Percentiles rank a stretch among this genome's conserved stretches.
These are phyloP conservation scores for Pholiota conissans DNA, from an alignment of 768 basidiomycete species.

Conservation along the genomic window DNA sequence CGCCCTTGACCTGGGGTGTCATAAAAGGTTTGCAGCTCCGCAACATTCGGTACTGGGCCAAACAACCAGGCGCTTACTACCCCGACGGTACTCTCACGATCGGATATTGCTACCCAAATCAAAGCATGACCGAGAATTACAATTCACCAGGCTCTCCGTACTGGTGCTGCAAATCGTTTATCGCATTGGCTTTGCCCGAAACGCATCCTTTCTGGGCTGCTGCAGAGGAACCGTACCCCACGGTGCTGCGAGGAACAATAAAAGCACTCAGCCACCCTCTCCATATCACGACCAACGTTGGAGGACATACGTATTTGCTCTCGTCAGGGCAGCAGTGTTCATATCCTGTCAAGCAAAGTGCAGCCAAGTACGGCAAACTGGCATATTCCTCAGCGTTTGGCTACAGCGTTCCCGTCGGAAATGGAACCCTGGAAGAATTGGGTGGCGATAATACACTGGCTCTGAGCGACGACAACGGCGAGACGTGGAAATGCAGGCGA, in stretches of 20 bases:
- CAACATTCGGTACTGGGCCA: slow-evolving; percentile 72
- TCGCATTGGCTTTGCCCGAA: slow-evolving; percentile 60
- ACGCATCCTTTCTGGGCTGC: slow-evolving; percentile 74
- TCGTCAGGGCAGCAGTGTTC: slow-evolving; percentile 80
- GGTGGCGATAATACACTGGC: slow-evolving; percentile 73
- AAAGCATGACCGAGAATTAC: slow-evolving; percentile 79
- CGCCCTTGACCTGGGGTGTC: slow-evolving; percentile 72
- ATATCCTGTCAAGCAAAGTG: slow-evolving; percentile 76
- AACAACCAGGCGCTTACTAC: slow-evolving; percentile 59
- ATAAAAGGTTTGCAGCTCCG: slow-evolving; percentile 73
- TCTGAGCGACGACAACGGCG: slow-evolving; percentile 67
- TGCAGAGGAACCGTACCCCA: slow-evolving; percentile 66
- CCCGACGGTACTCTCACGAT: slow-evolving; percentile 72
- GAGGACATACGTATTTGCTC: slow-evolving; percentile 68
- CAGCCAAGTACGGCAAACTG: slow-evolving; percentile 79
- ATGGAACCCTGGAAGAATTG: slow-evolving; percentile 67
- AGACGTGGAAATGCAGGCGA: slow-evolving; percentile 70
- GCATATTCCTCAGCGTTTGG: slow-evolving; percentile 79
- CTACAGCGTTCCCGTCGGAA: slow-evolving; percentile 71
- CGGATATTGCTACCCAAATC: slow-evolving; percentile 69
- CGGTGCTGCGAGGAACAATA: slow-evolving; percentile 40
- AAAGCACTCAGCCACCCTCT: slow-evolving; percentile 61
- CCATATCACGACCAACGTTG: slow-evolving; percentile 65
- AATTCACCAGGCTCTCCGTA: slow-evolving; percentile 79
- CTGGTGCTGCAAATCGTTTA: slow-evolving; percentile 81